These are phyloP conservation scores for Zygoascus bituminiphila DNA, from an alignment of 805 yeast species.

Conservation along the genomic window DNA sequence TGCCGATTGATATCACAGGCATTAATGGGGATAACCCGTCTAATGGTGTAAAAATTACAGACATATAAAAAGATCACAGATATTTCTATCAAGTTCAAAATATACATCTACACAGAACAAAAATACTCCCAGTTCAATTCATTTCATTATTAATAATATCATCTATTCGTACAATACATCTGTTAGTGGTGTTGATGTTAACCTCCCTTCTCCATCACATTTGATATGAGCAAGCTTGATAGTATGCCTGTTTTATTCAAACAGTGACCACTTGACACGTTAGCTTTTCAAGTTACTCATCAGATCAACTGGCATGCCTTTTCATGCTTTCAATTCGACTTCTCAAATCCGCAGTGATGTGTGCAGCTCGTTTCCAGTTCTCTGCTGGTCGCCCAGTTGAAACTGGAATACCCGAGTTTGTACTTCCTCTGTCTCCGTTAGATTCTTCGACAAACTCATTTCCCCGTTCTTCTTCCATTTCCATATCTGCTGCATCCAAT, in stretches of 20 bases:
- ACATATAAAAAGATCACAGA: too few relatives aligned
- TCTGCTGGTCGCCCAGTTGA: constrained; percentile 24
- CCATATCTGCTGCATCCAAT: neutral
- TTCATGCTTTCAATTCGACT: constrained; percentile 88
- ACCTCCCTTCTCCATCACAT: too few relatives aligned
- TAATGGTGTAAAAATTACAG: too few relatives aligned
- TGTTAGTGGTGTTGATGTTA: too few relatives aligned
- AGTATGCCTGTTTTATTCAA: too few relatives aligned
- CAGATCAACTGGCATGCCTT: neutral
- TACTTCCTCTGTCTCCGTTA: neutral
- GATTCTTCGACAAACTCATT: neutral
- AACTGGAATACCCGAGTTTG: constrained; percentile 18
- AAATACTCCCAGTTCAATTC: too few relatives aligned
- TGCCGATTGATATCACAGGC: too few relatives aligned
- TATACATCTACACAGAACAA: too few relatives aligned
- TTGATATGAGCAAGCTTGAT: too few relatives aligned
- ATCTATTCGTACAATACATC: neutral
- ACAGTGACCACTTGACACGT: too few relatives aligned
- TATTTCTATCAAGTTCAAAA: too few relatives aligned
- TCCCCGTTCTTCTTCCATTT: neutral
- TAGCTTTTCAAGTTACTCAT: neutral
- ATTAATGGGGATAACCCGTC: too few relatives aligned
- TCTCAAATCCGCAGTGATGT: constrained; percentile 75
- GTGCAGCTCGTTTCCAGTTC: constrained; percentile 85
- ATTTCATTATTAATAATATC: neutral